Conservation (phyloP, 257 asterid genomes). For the Solanum megistacrolobum region DNA sequence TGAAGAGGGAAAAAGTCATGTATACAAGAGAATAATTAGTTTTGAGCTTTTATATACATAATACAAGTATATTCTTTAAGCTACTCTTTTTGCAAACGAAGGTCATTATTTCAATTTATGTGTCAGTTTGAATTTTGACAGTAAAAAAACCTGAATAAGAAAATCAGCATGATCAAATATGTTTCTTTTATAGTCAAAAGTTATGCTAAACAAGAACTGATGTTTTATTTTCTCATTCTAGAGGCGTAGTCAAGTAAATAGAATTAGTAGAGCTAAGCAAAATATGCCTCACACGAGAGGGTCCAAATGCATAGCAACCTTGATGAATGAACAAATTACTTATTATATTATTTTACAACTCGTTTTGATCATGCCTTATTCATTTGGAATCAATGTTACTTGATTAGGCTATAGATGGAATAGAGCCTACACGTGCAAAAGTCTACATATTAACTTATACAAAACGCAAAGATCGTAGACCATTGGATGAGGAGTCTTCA, state of each 20-base stretch:
- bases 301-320: background rate
- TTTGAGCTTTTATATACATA: no score
- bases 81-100: no score
- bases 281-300: background rate
- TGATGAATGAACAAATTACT: background rate
- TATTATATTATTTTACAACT: background rate
- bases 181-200: no score
- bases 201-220: background rate
- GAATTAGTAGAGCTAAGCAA: background rate
- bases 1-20: no score
- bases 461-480: background rate
- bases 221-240: background rate
- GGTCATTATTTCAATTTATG: no score
- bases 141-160: no score
- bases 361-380: no score
- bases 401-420: background rate
- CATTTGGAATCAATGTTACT: background rate
- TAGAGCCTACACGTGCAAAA: background rate
- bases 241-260: background rate
- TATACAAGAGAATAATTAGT: no score
- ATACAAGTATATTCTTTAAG: no score
- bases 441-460: background rate
- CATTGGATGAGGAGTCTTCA: background rate
- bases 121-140: no score
- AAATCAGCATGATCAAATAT: no score